Base-by-base conservation (phyloP, 192 early-diverging fungal genomes). In the Coemansia reversa region DNA sequence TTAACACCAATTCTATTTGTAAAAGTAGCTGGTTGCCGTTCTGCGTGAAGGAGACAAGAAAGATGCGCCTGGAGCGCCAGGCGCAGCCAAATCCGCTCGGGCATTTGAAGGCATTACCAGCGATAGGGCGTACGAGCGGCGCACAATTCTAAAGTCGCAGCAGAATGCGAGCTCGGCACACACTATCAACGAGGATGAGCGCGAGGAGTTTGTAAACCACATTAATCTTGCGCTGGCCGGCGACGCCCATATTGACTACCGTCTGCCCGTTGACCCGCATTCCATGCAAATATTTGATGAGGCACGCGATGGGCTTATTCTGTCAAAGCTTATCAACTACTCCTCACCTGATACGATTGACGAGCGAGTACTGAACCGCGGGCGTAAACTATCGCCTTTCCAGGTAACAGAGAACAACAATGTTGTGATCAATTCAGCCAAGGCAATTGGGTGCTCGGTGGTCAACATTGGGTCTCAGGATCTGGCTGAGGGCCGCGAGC, bases 401-500 rank as follows among this genome's bases (percentile, higher is more conserved):
- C 90, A 97, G 74, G 94, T 98, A 83, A 95, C 91, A 7, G 97
- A 99, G 84, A 99, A 99, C 82, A 95, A 97, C 87, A 98, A 98
- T 72, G 88, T 99, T n/a, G 96, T 93, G 14, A 93, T 99, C 82
- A 98, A 98, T 86, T 93, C 91, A 48, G 95, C 96, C 65, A 99
- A 99, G 79, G 97, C 96, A 53, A 98, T 99, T 73, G 97, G 97
- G 19, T 98, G 96, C 82, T 90, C 86, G 62, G 94, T 99, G 39
- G 93, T 97, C 55, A 99, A 99, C 83, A 98, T 99, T 84, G 97
- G 97, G 32, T 88, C 97, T 28, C 86, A 89, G 76, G 97, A 99
- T 72, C 82, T 99, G 66, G 94, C 95, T 58, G 97, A 98, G 67
- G 96, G 94, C 28, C 85, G 94, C 59, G 94, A 97, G 83, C 95